Evolutionary conservation across 768 basidiomycete genomes (phyloP), one percentile per base, ranked within the genome.

Genomic region (Heimioporus sp.): DNA sequence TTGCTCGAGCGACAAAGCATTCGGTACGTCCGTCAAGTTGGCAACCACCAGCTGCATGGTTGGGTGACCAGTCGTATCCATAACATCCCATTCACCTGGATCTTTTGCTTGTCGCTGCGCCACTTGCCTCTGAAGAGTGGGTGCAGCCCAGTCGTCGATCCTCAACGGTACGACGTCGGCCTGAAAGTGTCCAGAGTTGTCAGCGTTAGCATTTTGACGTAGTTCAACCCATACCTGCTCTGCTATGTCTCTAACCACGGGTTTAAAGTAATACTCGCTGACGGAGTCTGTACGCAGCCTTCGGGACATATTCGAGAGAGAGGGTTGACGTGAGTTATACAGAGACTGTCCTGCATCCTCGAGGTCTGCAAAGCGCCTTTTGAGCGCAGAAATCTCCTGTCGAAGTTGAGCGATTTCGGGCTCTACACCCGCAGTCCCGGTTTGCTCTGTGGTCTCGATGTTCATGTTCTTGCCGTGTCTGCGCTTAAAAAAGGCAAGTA

Each of bases 321-420:
- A 44, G n/a, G 52, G 24, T 11, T 20, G 36, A 16, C 37, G 19
- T 15, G 52, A 53, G 19, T 13, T 31, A 17, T 41, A 40, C 21
- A 28, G 9, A 7, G 51, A 41, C 15, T 21, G n/a, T 10, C 19
- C 35, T 10, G n/a, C 38, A 4, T 10, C 42, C 24, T 49, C 52
- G 5, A 53, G 30, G 20, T 28, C 9, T 28, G 19, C 43, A 40
- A 40, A 53, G 10, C 52, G 52, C 13, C 35, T 39, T 10, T 35
- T 20, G 28, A 53, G 52, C 1, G 30, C 21, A 5, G 32, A 7
- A 9, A 53, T 16, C 17, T 49, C 47, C 28, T 9, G 47, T 15
- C n/a, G 42, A 15, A 53, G 52, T 19, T 39, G 42, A 28, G 24
- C 43, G n/a, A 53, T 39, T 19, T 53, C 47, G 15, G 46, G 13